Percentiles rank a stretch among this genome's conserved stretches.
phyloP scores from a whole-genome alignment of 129 eudicot species.

The Daucus carota region DNA sequence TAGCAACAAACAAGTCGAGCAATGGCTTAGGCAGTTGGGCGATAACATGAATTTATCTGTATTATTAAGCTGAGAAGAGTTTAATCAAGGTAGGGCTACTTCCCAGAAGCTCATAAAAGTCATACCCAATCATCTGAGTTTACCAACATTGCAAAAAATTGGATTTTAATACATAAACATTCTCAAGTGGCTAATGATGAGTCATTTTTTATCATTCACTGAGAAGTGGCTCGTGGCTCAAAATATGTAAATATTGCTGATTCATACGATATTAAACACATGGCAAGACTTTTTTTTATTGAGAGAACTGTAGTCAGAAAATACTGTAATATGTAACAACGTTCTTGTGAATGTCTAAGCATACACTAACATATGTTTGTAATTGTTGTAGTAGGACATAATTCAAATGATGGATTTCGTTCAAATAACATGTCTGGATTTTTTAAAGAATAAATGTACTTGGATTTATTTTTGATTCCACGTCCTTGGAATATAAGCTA shows the following conservation, averaged over 20 bases:
- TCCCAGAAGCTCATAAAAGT: neutral
- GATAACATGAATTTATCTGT: neutral
- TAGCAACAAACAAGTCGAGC: neutral
- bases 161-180: neutral
- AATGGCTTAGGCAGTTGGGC: neutral
- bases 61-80: neutral
- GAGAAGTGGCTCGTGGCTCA: no score
- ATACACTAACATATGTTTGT: neutral
- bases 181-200: neutral
- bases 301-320: neutral
- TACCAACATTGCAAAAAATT: neutral
- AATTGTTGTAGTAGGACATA: neutral
- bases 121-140: neutral
- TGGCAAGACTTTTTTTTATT: neutral
- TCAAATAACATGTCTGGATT: neutral
- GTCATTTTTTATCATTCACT: no score
- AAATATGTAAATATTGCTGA: neutral
- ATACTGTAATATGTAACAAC: neutral
- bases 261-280: neutral
- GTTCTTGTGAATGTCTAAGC: neutral
- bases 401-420: neutral
- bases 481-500: neutral
- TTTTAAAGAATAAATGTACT: neutral
- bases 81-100: neutral
- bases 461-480: neutral